Conservation (phyloP, 148 eudicot genomes). For the Cornus controversa region DNA sequence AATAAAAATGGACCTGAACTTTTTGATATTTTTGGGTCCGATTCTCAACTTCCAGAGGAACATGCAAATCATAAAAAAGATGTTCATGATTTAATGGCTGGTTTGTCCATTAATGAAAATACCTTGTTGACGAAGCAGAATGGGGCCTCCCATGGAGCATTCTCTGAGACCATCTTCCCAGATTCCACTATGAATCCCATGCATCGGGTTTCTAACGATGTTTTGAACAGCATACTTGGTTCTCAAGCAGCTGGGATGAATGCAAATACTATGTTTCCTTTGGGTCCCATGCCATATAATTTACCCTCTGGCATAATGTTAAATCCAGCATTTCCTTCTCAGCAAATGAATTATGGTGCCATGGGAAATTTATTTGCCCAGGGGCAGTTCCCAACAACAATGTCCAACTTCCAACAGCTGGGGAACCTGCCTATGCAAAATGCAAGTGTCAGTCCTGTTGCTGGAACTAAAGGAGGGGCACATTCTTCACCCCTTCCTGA, state of each 20-base stretch:
- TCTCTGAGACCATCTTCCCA: conserved; percentile 32
- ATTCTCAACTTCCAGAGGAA: conserved; percentile 36
- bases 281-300: conserved; percentile 57
- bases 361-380: conserved; percentile 70
- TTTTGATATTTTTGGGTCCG: conserved; percentile 62
- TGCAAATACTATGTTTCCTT: conserved; percentile 54
- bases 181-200: conserved; percentile 28
- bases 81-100: conserved; percentile 56
- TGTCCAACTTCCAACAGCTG: conserved; percentile 76
- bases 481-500: conserved; percentile 63
- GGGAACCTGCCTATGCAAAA: conserved; percentile 55
- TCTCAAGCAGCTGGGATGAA: conserved; percentile 42
- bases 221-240: conserved; percentile 34
- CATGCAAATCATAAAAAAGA: conserved; percentile 29
- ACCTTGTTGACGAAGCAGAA: conserved; percentile 36
- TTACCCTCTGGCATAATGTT: conserved; percentile 59
- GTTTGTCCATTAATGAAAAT: conserved; percentile 55
- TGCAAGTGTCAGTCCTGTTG: conserved; percentile 34
- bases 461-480: conserved; percentile 42
- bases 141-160: conserved; percentile 22
- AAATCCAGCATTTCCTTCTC: conserved; percentile 68
- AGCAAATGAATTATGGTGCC: conserved; percentile 57
- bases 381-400: conserved; percentile 79
- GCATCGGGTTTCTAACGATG: conserved; percentile 33
- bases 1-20: conserved; percentile 39